Base-by-base conservation (phyloP, 2,329 filamentous ascomycete genomes). In the Fusarium verticillioides region DNA sequence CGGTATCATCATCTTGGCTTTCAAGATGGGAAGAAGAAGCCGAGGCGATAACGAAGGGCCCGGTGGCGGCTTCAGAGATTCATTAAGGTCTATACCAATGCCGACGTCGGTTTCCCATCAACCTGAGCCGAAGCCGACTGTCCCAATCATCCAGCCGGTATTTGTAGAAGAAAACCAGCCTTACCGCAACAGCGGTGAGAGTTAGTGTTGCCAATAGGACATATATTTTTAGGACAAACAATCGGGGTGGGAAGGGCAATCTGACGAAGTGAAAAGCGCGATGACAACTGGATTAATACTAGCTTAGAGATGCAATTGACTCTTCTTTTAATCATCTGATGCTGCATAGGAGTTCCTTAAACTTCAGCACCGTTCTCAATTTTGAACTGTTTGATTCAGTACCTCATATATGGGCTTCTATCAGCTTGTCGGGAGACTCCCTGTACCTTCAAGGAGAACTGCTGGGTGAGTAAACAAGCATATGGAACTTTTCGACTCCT, bases 231-330 rank as follows among this genome's bases (percentile, higher is more conserved):
- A 13, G 43, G 8, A 5, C 4, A 30, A 5, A 15, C 9, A 5
- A 47, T 28, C 4, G 4, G 26, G 26, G 15, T n/a, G 46, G 13
- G 5, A 30, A 30, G 26, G 16, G 11, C 4, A 28, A 32, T 12
- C 1, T n/a, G 9, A 49, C 9, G 0, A n/a, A 32, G 3, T n/a
- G 7, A 12, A 21, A 7, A n/a, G 2, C 21, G 3, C 15, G 9
- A 30, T 4, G 46, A 6, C 16, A 2, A 1, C 19, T 49, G 4
- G 2, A 16, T 12, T 4, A 12, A 9, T 49, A n/a, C 3, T 10
- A 18, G 28, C 3, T 5, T n/a, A 2, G 28, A 32, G 4, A 30
- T 16, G 18, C 10, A n/a, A 12, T 34, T 7, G 26, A 26, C 7
- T 26, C 26, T 26, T 26, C 26, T 26, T 26, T 26, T 26, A 26